Evolutionary conservation across 768 basidiomycete species (phyloP), one percentile per base, ranked within the genome.

Genomic region (Thelephora ganbajun): DNA sequence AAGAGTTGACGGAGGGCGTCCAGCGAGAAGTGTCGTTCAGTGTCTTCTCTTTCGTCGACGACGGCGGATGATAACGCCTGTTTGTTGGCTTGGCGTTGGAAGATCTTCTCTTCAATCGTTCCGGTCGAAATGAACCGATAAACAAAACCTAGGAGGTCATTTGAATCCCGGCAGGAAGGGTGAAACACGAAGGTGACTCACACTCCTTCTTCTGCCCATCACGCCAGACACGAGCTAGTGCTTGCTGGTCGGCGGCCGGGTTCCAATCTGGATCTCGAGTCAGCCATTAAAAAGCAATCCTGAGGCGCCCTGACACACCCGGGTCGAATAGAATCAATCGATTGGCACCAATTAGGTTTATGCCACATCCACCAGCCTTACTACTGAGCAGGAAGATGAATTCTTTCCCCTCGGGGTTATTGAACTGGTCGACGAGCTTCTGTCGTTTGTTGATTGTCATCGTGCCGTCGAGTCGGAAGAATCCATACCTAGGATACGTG

Each of bases 161-260:
- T 18, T 11, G 6, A 12, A n/a, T 12, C 2, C 16, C 11, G 13
- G 7, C n/a, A 39, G 12, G 14, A 14, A 12, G 5, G 16, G 2
- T 5, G 5, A 7, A 6, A 6, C 9, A 6, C 11, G n/a, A n/a
- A 26, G 33, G 51, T 36, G 30, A 59, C 85, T 46, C 58, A 92
- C 94, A 99, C 66, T 96, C 93, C 76, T 98, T 98, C 78, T 96
- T 99, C 63, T 98, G 94, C 0, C 94, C 94, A 59, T 99, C 94
- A 67, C 94, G 86, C 94, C 94, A 99, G 7, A 99, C 94, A 61
- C 94, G 90, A 39, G 94, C 94, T 5, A 99, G 72, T 6, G 94
- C 94, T 62, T 99, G 94, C 61, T 98, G 96, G 63, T 99, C 94
- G 22, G 93, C 90, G 9, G 94, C 94, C 20, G 93, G 93, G 57